Conservation (phyloP, 73 alveolate genomes). For the Tetrahymena malaccensis region DNA sequence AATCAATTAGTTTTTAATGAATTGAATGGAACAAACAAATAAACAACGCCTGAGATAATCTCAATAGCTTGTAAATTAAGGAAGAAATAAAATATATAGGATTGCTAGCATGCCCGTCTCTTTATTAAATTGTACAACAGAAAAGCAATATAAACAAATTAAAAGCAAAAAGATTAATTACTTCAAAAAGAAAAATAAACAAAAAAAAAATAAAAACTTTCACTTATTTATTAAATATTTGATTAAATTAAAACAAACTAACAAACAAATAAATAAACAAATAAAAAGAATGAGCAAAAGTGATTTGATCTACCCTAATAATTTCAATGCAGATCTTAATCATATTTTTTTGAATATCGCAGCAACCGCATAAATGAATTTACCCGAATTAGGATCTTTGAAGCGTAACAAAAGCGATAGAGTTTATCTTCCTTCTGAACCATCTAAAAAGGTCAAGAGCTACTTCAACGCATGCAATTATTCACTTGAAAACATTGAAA, state of each 20-base stretch:
- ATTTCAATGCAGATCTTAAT: background rate
- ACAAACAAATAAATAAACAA: background rate
- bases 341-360: background rate
- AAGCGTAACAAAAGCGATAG: background rate
- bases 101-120: background rate
- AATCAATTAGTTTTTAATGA: no score
- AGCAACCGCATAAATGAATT: background rate
- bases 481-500: background rate
- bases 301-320: background rate
- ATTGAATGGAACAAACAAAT: background rate
- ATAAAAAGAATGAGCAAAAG: background rate
- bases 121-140: background rate
- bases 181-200: background rate
- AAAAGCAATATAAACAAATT: background rate
- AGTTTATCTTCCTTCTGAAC: background rate
- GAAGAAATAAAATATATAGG: background rate
- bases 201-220: background rate
- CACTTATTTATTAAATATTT: background rate
- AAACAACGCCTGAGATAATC: background rate
- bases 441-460: background rate
- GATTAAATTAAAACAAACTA: background rate
- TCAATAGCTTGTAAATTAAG: background rate
- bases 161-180: background rate
- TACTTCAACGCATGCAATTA: background rate
- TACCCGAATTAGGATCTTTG: background rate